phyloP scores from a whole-genome alignment of 202 grass and related monocot species.

The Miscanthus sacchariflorus region DNA sequence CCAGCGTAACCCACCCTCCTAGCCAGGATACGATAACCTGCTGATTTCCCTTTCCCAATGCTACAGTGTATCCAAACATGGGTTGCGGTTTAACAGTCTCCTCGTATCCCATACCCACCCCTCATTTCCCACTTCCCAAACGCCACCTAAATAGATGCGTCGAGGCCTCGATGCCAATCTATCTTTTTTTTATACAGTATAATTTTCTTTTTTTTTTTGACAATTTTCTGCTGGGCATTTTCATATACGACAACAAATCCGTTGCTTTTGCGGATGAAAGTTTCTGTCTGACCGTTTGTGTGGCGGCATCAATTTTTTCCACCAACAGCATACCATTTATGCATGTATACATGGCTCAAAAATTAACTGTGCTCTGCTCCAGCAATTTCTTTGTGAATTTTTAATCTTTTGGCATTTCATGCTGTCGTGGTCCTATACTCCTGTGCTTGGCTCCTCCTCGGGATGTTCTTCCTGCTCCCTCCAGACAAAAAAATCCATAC shows the following conservation, averaged over 20 bases:
- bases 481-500: constrained; percentile 45
- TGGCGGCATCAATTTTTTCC: neutral
- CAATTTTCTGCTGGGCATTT: neutral
- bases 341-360: constrained; percentile 23
- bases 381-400: neutral
- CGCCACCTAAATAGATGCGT: neutral
- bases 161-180: no score
- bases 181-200: no score
- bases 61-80: no score
- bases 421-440: neutral
- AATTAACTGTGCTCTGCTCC: constrained; percentile 11
- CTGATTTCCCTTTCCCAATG: no score
- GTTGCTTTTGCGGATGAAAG: neutral
- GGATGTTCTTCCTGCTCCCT: constrained; percentile 55
- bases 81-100: no score
- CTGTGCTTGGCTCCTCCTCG: constrained; percentile 50
- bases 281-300: neutral
- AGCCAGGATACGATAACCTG: no score
- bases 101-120: no score
- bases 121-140: no score
- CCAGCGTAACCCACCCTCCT: no score
- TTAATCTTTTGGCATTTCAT: neutral
- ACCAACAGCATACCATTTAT: neutral
- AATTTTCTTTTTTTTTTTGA: neutral
- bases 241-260: neutral